Evolutionary conservation across 139 green algal species (phyloP).

Genomic region (Edaphochlamys debaryana): DNA sequence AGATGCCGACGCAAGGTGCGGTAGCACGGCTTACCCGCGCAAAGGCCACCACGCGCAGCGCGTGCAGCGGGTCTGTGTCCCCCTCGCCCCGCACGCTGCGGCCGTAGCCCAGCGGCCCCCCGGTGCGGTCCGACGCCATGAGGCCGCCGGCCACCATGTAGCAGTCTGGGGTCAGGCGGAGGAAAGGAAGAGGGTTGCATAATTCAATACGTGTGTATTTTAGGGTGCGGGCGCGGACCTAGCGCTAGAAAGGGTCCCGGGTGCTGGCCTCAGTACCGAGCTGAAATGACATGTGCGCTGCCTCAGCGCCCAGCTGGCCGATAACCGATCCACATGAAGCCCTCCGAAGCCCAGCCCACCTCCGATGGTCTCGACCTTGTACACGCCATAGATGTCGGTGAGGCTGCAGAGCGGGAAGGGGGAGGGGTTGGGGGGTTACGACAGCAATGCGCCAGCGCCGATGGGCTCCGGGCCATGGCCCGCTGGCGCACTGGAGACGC

Average conservation of each 20-base stretch:
- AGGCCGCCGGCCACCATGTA: conserved; percentile 51
- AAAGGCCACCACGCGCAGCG: conserved; percentile 29
- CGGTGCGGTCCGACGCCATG: not conserved
- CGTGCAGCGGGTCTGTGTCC: conserved; percentile 33
- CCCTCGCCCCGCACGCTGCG: not conserved
- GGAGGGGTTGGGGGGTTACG: not conserved
- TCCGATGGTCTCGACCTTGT: not conserved
- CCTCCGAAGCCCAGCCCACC: too few relatives aligned
- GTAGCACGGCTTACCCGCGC: too few relatives aligned
- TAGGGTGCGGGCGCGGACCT: too few relatives aligned
- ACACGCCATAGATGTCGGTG: not conserved
- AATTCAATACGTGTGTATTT: too few relatives aligned
- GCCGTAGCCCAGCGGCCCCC: not conserved
- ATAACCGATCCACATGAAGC: too few relatives aligned
- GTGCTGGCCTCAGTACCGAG: too few relatives aligned
- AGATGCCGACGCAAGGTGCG: too few relatives aligned
- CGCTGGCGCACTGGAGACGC: too few relatives aligned
- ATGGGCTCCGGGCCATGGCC: too few relatives aligned
- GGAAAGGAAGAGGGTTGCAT: not conserved
- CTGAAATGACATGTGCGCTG: too few relatives aligned
- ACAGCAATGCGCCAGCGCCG: not conserved
- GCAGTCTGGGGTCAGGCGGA: conserved; percentile 49
- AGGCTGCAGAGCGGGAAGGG: not conserved
- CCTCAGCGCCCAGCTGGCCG: too few relatives aligned
- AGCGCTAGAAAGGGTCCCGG: too few relatives aligned